Evolutionary conservation across 2,329 filamentous ascomycete genomes (phyloP).

Genomic region (Neofusicoccum laricinum): DNA sequence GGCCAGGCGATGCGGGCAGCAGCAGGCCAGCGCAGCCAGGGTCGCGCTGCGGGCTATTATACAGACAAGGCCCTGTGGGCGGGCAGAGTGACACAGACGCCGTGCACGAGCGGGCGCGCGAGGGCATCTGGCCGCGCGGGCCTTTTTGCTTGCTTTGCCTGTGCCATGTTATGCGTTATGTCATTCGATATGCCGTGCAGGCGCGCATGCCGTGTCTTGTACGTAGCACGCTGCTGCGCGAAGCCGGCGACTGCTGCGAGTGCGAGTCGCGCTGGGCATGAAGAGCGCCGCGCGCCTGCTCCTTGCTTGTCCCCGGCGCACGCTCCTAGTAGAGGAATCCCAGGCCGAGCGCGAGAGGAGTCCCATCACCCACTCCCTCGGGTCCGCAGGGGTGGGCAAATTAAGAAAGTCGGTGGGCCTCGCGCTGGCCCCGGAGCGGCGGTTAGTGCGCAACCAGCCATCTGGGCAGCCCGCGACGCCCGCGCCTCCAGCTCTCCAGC

Average conservation of each 20-base stretch:
- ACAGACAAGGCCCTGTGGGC: neutral
- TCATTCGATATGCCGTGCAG: neutral
- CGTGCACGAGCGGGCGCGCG: neutral
- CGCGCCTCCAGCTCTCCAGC: neutral
- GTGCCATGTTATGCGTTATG: slow-evolving; percentile 2
- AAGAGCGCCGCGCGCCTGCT: neutral
- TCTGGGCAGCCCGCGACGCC: neutral
- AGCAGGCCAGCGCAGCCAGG: neutral
- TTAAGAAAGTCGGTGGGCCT: slow-evolving; percentile 9
- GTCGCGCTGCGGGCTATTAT: neutral
- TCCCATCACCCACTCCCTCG: neutral
- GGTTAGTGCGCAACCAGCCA: neutral
- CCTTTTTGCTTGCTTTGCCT: slow-evolving; percentile 5
- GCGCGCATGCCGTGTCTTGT: neutral
- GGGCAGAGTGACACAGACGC: slow-evolving; percentile 2
- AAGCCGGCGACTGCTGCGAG: neutral
- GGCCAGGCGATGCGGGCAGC: neutral
- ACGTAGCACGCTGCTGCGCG: neutral
- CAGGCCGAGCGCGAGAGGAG: slow-evolving; percentile 8
- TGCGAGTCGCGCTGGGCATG: slow-evolving; percentile 12
- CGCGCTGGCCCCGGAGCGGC: neutral
- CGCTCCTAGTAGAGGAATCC: slow-evolving; percentile 2
- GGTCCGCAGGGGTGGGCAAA: slow-evolving; percentile 2
- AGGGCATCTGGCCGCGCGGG: slow-evolving; percentile 1
- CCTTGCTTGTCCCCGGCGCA: slow-evolving; percentile 2